Base-by-base conservation (phyloP, 305 asterid species). In the Caryopteris hybrid region DNA sequence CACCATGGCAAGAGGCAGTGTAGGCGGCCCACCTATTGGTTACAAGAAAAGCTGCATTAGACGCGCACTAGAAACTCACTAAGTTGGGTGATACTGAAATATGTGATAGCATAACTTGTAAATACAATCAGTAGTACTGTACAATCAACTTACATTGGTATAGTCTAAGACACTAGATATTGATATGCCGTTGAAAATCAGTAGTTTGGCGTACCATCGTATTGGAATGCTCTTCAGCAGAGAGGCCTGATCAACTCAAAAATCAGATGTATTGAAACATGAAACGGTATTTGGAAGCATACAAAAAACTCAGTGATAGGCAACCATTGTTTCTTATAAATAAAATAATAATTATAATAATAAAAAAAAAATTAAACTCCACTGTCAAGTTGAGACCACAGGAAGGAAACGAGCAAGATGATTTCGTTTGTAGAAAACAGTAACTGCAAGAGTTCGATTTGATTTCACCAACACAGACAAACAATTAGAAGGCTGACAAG, bases 1-100 rank as follows among this genome's bases (percentile, higher is more conserved):
- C 97, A 91, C 97, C 97, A 91, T 8, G 97, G 96, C 77, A 88
- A 70, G 61, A 86, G 85, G 77, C 97, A 91, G 75, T 91, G 97
- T 34, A 91, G 85, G 21, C 95, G 91, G 12, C 89, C 90, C 51
- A 91, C 90, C 97, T 91, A 66, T 47, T 12, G 29, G 60, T 16
- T 61, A 66, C 14, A 68, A 70, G 59, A 46, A 61, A 53, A 42
- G 25, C 23, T 31, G 41, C 45, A 21, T 55, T 42, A 71, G 48
- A 46, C 38, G 17, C 31, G 29, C 17, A 29, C 21, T 60, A 54
- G 41, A 53, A 50, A 23, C 46, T 56, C 33, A 29, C 20, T 31
- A 8, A 20, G 45, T 3, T 17, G n/a, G 42, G 54, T 31, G 10
- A 38, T 46, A 42, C 2, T 0, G 8, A 0, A 18, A 50, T 21